phyloP scores from a whole-genome alignment of 2,329 filamentous ascomycete species.

The Gnomoniopsis sp. region DNA sequence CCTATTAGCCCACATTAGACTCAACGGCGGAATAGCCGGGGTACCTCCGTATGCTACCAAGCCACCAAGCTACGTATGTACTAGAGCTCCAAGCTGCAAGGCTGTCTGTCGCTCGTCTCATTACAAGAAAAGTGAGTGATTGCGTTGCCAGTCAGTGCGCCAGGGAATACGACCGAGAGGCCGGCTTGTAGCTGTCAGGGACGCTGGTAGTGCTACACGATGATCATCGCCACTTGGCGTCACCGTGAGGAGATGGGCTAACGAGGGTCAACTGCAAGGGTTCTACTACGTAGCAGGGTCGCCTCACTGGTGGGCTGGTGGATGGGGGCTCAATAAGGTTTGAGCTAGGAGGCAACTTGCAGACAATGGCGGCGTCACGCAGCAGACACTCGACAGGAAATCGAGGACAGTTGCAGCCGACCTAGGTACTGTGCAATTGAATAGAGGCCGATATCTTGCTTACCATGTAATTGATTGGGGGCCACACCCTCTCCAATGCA shows the following conservation, averaged over 20 bases:
- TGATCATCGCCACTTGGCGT: constrained; percentile 7
- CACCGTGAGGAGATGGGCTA: neutral
- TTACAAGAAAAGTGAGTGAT: neutral
- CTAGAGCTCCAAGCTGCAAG: neutral
- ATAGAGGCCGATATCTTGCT: neutral
- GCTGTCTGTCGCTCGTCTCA: neutral
- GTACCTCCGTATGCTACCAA: neutral
- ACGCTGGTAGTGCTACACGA: neutral
- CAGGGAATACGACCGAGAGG: constrained; percentile 5
- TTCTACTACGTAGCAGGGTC: neutral
- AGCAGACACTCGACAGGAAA: constrained; percentile 2
- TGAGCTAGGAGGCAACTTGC: constrained; percentile 7
- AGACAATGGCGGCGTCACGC: constrained; percentile 9
- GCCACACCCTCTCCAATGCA: constrained; percentile 6
- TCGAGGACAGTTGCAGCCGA: neutral
- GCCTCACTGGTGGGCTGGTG: neutral
- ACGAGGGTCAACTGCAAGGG: neutral
- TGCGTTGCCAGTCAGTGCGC: neutral
- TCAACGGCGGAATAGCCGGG: constrained; percentile 10
- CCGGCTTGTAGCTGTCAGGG: neutral
- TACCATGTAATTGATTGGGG: neutral
- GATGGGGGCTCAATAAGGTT: constrained; percentile 10
- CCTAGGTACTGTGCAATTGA: neutral
- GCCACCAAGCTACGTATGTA: neutral
- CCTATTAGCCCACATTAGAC: neutral